These are phyloP conservation scores for Lodderomyces jiufengensis DNA, from an alignment of 1,139 yeast species.

Conservation along the genomic window DNA sequence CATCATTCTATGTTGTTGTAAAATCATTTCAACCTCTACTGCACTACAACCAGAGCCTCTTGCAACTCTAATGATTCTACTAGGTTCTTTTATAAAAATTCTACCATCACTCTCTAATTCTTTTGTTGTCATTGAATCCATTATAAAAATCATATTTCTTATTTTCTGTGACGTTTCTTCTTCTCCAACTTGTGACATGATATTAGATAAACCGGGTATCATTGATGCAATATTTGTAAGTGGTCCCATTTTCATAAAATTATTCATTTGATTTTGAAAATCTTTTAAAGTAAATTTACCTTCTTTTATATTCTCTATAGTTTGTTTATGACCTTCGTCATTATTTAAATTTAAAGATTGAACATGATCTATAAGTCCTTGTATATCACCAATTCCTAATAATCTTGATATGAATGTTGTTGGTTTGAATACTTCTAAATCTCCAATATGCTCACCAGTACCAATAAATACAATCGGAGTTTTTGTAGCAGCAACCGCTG, in stretches of 20 bases:
- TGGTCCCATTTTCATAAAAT: slow-evolving; percentile 95
- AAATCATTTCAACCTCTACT: slow-evolving; percentile 88
- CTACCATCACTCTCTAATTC: slow-evolving; percentile 92
- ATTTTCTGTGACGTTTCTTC: slow-evolving; percentile 81
- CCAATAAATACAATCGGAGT: slow-evolving; percentile 98
- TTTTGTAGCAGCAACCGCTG: slow-evolving; percentile 95
- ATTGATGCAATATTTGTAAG: slow-evolving; percentile 87
- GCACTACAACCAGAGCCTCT: slow-evolving; percentile 95
- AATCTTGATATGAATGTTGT: slow-evolving; percentile 83
- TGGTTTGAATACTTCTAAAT: slow-evolving; percentile 89
- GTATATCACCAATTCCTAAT: slow-evolving; percentile 93
- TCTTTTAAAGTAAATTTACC: slow-evolving; percentile 92
- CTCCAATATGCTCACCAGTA: slow-evolving; percentile 96
- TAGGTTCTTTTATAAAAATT: slow-evolving; percentile 75
- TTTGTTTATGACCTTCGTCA: slow-evolving; percentile 68
- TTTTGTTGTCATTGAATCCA: slow-evolving; percentile 94
- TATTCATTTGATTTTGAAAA: slow-evolving; percentile 92
- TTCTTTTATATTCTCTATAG: slow-evolving; percentile 89
- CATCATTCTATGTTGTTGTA: slow-evolving; percentile 93
- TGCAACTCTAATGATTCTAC: slow-evolving; percentile 85
- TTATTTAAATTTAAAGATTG: slow-evolving; percentile 80
- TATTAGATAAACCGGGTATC: slow-evolving; percentile 89
- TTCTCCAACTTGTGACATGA: slow-evolving; percentile 86
- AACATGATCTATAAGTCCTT: slow-evolving; percentile 91
- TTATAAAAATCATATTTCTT: slow-evolving; percentile 84